Base-by-base conservation (phyloP, 106 monocot species). In the Posidonia australis region DNA sequence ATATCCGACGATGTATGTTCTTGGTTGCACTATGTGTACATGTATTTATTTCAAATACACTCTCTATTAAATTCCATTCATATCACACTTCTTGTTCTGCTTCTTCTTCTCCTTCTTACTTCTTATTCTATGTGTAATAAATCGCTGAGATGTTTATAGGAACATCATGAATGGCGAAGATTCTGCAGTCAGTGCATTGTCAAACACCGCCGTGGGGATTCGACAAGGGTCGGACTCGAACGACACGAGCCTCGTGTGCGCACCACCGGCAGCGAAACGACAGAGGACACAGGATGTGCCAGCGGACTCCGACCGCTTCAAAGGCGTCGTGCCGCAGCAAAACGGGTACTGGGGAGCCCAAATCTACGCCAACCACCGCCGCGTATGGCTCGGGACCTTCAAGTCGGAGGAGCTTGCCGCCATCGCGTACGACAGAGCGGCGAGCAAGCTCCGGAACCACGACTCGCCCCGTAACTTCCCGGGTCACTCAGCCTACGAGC, bases 291-390 rank as follows among this genome's bases (percentile, higher is more conserved):
- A 22, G 13, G 24, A 56, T 10, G 23, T 21, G 5, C 56, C 46
- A 18, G 13, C 64, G 46, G 45, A 14, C 12, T 24, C 45, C 25
- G 25, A 48, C 41, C 47, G 62, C 18, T 62, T 71, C 70, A 60
- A 62, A 46, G 70, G 70, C 48, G 62, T 62, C 10, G 61, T 71
- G 11, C 22, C 36, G 31, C 70, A 62, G n/a, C 60, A 47, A 32
- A 71, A 71, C 58, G 70, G 61, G n/a, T 27, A 51, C 61, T 71
- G 70, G 60, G 70, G 62, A 9, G 60, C 62, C 24, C 70, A 62
- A 21, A 71, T 71, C 19, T 51, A 62, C 70, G 49, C 61, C 48
- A 9, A 62, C 62, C 62, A 71, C 23, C 70, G 36, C 60, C 41
- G 62, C 48, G 31, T 71, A 13, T 71, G 62, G 70, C 62, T 71